Base-by-base conservation (phyloP, 148 eudicot species). In the Camellia lanceoleosa region DNA sequence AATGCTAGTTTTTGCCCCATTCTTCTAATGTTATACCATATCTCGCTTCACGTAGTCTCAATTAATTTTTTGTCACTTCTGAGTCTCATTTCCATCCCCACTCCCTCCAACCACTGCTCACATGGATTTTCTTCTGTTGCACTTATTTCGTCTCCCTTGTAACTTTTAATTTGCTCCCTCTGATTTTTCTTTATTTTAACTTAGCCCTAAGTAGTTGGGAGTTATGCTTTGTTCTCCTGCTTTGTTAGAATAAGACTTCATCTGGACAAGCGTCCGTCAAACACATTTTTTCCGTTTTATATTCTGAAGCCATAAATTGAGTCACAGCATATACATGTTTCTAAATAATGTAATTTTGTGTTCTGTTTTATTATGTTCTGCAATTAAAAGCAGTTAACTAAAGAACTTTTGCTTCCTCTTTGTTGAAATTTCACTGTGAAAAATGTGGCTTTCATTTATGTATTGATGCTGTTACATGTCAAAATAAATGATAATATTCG, bases 241-340 rank as follows among this genome's bases (percentile, higher is more conserved):
- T 20, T 47, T 63, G 46, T 66, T 78, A 19, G 63, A 52, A 64
- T 77, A 19, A 15, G 58, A 76, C 51, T 59, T 65, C 23, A 77
- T 47, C 46, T 38, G 47, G 20, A 30, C 8, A 7, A 18, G 43
- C 49, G 20, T 14, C 56, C 47, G 47, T 38, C 46, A 23, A 49
- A 23, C 73, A 38, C 18, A 15, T 16, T 68, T 38, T 68, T 41
- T 47, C 55, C 46, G 23, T 30, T 60, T 43, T n/a, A 19, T 13
- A n/a, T 10, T 67, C 7, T 38, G 64, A 68, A 67, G 61, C 23
- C 16, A 66, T 54, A 18, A 16, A 66, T 7, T 52, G 38, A 51
- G 20, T 64, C 44, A 51, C 59, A 64, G 71, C 44, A 76, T 2
- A 14, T 30, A 51, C 16, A 51, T 47, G n/a, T 54, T 67, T 42